Evolutionary conservation across 2,329 filamentous ascomycete species (phyloP), one percentile per base, ranked within the genome.

Genomic region (Sclerotinia glacialis): DNA sequence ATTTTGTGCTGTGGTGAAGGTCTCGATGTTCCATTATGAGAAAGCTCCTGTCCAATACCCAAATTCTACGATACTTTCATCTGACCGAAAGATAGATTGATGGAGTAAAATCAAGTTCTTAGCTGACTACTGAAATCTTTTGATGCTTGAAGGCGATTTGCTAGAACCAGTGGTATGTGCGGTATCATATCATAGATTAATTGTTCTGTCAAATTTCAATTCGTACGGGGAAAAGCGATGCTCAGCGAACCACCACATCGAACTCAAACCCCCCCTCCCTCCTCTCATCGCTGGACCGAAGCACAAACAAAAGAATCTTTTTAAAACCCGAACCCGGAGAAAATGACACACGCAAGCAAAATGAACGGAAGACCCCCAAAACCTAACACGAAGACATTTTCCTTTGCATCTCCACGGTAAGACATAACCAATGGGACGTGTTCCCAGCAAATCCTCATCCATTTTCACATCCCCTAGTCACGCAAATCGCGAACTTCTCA

Each of bases 341-440:
- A 56, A 34, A 54, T 34, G 26, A 54, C 37, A 44, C 50, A 34
- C 58, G 37, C 55, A 26, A 47, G 47, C 53, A 63, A 58, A 40
- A 62, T 28, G 59, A 60, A 47, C 58, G 44, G 58, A 61, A 49
- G 60, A 44, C 60, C 49, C 40, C 47, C 28, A 40, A 44, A 40
- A 40, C 31, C 52, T 55, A 49, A 52, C 63, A 65, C 63, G 44
- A 50, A 60, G 50, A 56, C 26, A 28, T 49, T 65, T 59, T 40
- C n/a, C 63, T 49, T 37, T 65, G 63, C 53, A 59, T 37, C 12
- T 21, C 5, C 28, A n/a, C 34, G 54, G 61, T 50, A 61, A 65
- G 44, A 65, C 63, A 61, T 50, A 34, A 9, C 63, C 63, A 65
- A 65, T 65, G 18, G 63, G 63, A n/a, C 53, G 6, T 37, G 21